Base-by-base conservation (phyloP, 495 filamentous ascomycete species). In the Delitschia confertaspora region DNA sequence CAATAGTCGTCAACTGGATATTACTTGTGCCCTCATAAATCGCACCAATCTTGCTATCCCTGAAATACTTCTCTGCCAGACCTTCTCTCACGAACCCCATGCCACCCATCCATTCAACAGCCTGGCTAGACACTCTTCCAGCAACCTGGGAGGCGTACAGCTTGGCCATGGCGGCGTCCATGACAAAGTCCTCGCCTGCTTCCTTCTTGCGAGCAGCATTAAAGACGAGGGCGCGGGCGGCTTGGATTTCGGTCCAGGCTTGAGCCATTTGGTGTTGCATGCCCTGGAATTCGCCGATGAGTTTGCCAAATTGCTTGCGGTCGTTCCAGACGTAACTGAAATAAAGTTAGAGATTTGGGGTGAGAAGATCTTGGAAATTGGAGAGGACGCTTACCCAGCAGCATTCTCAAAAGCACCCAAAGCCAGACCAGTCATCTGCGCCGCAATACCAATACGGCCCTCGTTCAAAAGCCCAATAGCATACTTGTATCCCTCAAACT, bases 231-330 rank as follows among this genome's bases (percentile, higher is more conserved):
- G 86, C 88, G 17, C 91, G 78, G 3, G 91, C 91, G 8, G 91
- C 91, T 18, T 76, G 68, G 53, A 96, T 94, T 65, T 96, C 89
- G 11, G 83, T 88, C 65, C 88, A 94, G 5, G 88, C 82, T 69
- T 99, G 91, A 0, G 91, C 91, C 39, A 99, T 77, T 72, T 99
- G 93, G 68, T 95, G 88, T 67, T 95, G 91, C 88, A 99, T 95
- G 55, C 86, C 89, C 68, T 98, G 91, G 74, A 99, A 99, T 57
- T 85, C 78, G 49, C 93, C 91, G 41, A 99, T 80, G 27, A 86
- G 72, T 59, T 88, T 73, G 35, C 93, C 87, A 62, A 99, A 99
- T 67, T 99, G 91, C 69, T 85, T 87, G 49, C 91, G 82, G 69
- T 99, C 91, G 62, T 95, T 99, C 87, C 86, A 99, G 44, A 81